Percentiles rank a stretch among this genome's conserved stretches.
Evolutionary conservation across 179 eudicot species (phyloP).

Genomic region (Vitellaria paradoxa): DNA sequence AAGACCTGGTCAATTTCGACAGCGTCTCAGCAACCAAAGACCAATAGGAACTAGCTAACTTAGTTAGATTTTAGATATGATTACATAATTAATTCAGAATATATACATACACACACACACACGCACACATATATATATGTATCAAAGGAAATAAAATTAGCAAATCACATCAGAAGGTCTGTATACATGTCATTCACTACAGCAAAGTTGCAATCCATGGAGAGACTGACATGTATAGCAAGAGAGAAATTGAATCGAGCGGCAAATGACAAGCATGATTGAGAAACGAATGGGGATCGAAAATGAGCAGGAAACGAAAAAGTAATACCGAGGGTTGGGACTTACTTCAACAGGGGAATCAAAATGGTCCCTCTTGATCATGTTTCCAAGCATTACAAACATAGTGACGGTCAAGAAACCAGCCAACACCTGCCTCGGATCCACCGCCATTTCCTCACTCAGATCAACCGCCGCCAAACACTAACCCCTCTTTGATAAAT

Average conservation of each 20-base stretch:
- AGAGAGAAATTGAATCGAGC: neutral
- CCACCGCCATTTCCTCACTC: slow-evolving; percentile 44
- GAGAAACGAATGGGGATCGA: neutral
- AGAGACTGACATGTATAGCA: neutral
- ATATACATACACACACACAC: too few relatives aligned
- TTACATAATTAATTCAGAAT: too few relatives aligned
- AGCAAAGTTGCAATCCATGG: too few relatives aligned
- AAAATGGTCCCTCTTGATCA: slow-evolving; percentile 88
- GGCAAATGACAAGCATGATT: neutral
- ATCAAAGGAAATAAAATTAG: too few relatives aligned
- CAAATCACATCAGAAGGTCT: too few relatives aligned
- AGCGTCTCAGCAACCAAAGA: too few relatives aligned
- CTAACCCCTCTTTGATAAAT: neutral
- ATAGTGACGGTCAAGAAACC: slow-evolving; percentile 85
- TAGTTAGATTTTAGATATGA: too few relatives aligned
- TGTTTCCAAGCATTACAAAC: slow-evolving; percentile 92
- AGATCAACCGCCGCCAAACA: neutral
- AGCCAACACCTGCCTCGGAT: slow-evolving; percentile 91
- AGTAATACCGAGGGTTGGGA: neutral
- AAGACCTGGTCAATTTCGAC: too few relatives aligned
- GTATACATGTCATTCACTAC: too few relatives aligned
- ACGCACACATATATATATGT: too few relatives aligned
- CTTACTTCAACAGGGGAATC: slow-evolving; percentile 36
- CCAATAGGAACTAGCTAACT: too few relatives aligned
- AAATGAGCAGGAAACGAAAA: neutral